Evolutionary conservation across 148 eudicot genomes (phyloP), one percentile per base, ranked within the genome.

Genomic region (Camellia sinensis): DNA sequence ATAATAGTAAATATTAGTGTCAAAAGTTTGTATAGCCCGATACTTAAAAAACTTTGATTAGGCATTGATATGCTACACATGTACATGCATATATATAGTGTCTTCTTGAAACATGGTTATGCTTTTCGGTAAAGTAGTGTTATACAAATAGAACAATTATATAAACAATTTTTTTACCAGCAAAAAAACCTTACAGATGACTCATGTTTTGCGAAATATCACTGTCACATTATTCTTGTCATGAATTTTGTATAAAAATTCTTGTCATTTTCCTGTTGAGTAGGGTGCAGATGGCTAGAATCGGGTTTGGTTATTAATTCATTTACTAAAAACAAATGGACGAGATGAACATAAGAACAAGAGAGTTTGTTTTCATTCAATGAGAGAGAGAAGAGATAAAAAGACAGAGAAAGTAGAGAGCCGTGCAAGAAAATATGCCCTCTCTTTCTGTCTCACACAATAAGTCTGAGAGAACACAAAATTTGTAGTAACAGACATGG

Each of bases 401-500:
- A 13, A 67, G 13, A 41, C 37, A 29, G 37, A 29, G 37, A 29
- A 29, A 29, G 37, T 29, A 29, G 37, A 65, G 54, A 56, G 69
- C 40, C 78, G 78, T 80, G 71, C 80, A 87, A 82, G 82, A 10
- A 71, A 56, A 46, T 19, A 22, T 12, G 50, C 77, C 72, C 71
- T 69, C 71, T 71, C 69, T 72, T 41, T 71, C 74, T 48, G 59
- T 48, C 74, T 48, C 70, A 54, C 74, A 77, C 29, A 29, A 29
- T 29, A 29, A 29, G 37, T 29, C 37, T 29, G 37, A 29, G 37
- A 29, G 37, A 29, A 29, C n/a, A 65, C 71, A 65, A 61, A 86
- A 79, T 2, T 57, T 48, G 80, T 29, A 80, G 83, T 72, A 82
- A 82, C 75, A 80, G 76, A 84, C 60, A 75, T 74, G 62, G 80